A percentile compares a stretch with the other conserved stretches of the same genome.
phyloP scores from a whole-genome alignment of 768 basidiomycete genomes.

The Agaricus blazei region DNA sequence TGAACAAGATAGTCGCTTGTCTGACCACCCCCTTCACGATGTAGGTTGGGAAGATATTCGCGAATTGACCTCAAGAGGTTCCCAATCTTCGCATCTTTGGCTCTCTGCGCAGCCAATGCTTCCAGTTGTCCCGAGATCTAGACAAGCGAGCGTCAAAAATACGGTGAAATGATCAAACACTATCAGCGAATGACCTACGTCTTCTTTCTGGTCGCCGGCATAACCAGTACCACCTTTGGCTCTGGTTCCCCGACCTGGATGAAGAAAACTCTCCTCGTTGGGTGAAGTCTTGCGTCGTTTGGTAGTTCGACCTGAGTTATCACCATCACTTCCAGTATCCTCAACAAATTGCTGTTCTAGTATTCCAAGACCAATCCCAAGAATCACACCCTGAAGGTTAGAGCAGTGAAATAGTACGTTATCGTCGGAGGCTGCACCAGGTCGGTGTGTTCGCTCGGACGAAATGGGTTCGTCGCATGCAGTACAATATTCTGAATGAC shows the following conservation, averaged over 20 bases:
- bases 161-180: neutral
- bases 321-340: conserved; percentile 22
- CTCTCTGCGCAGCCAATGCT: conserved; percentile 66
- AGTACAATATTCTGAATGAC: conserved; percentile 58
- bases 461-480: conserved; percentile 71
- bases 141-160: conserved; percentile 1
- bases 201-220: conserved; percentile 77
- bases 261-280: conserved; percentile 42
- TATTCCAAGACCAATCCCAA: conserved; percentile 89
- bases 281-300: conserved; percentile 44
- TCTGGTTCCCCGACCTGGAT: conserved; percentile 49
- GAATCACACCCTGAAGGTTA: conserved; percentile 81
- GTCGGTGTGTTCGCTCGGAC: conserved; percentile 24
- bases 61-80: conserved; percentile 66
- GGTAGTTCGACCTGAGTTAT: conserved; percentile 29
- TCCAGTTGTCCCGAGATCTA: conserved; percentile 79
- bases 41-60: conserved; percentile 78
- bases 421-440: conserved; percentile 14
- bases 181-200: conserved; percentile 48
- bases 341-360: conserved; percentile 66
- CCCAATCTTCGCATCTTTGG: conserved; percentile 72
- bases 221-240: conserved; percentile 82
- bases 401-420: conserved; percentile 78
- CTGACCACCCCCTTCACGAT: conserved; percentile 68
- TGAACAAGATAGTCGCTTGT: conserved; percentile 91